Evolutionary conservation across 441 rosid genomes (phyloP), one percentile per base, ranked within the genome.

Genomic region (Brassica hybrid): DNA sequence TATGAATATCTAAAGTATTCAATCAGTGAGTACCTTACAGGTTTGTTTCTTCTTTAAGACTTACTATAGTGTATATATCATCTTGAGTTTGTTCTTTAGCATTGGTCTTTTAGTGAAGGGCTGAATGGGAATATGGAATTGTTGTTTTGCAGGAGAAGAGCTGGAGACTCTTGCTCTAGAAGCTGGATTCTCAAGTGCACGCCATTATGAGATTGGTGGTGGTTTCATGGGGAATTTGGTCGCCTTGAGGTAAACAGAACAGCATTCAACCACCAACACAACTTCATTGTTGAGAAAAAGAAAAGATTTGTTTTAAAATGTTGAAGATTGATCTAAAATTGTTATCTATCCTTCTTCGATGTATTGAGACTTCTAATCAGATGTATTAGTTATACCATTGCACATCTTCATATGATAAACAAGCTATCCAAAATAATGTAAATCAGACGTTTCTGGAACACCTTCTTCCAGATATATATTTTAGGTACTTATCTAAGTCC

Each of bases 151-250:
- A 93, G 97, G 96, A 52, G 75, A 86, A 82, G 96, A 95, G 83
- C 81, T 88, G 78, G 98, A 91, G 87, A 73, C 83, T 67, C 92
- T 90, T 43, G 96, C 98, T 75, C 17, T 84, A 32, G 90, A 89
- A 72, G 86, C 87, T 73, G 90, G 98, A 73, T 95, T 91, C 87
- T 89, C 91, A 62, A 76, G 75, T 36, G 93, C 94, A 17, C 76
- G 58, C 59, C 89, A 90, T 82, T 94, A 86, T 34, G 97, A 91
- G 87, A 85, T 90, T 45, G 77, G 91, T 11, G 94, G 94, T 75
- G 96, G 99, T 67, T 80, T 91, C 76, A 90, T 94, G 97, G 99
- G 97, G 41, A 90, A 86, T 81, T 88, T 94, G 27, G 96, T 90
- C 9, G 93, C 93, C 50, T 64, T 65, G 69, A 75, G 76, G 56